Base-by-base conservation (phyloP, 176 grass and related monocot species). In the Carex kokanica region DNA sequence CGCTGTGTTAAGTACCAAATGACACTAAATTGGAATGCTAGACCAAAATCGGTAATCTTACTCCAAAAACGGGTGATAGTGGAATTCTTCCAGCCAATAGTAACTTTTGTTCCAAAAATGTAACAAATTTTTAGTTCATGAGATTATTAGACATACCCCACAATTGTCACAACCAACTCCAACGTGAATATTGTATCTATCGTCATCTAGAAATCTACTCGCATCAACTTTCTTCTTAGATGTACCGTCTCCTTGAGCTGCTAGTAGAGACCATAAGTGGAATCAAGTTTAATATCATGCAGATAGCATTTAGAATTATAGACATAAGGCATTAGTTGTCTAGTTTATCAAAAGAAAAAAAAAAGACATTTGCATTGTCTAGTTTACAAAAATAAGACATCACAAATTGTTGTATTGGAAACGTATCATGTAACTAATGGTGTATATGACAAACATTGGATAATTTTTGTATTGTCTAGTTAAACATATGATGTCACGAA, bases 151-250 rank as follows among this genome's bases (percentile, higher is more conserved):
- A 87, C 92, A 78, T 98, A 99, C 96, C 91, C 96, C 96, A 81
- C 96, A 99, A 60, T 87, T 85, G 83, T 99, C 96, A 2, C 96
- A 99, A 40, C 93, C 96, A 81, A 95, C 86, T 51, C 91, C 89
- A 67, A 86, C 3, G 40, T 99, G 91, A 90, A 92, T 23, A 83
- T n/a, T n/a, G n/a, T n/a, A n/a, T n/a, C 72, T 41, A 43, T 86
- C 83, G 1, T 60, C 78, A 38, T 56, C 72, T 4, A 81, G 61
- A 9, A 88, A 69, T 32, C 34, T 17, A 60, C 15, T 82, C n/a
- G 10, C 2, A 53, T 25, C 52, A 45, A 29, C 51, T 45, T 78
- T 85, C 58, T 82, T 84, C 64, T 55, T 58, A 60, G 40, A 12
- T 65, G 43, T 71, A 67, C 66, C 60, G 11, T 65, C 68, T n/a